Evolutionary conservation across 495 filamentous ascomycete genomes (phyloP), one percentile per base, ranked within the genome.

Genomic region (Trichoderma asperelloides): DNA sequence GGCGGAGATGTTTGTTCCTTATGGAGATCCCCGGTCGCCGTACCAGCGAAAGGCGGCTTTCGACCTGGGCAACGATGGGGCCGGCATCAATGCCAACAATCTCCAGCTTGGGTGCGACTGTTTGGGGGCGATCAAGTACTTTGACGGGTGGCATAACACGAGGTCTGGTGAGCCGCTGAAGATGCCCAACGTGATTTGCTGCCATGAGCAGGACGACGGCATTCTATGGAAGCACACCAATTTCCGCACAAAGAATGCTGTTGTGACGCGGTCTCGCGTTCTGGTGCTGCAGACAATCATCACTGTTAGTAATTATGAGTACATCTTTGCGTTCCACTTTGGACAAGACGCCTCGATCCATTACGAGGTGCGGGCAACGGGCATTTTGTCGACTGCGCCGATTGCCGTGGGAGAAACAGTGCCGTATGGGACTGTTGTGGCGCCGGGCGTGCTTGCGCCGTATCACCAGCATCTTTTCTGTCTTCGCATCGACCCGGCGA

Each of bases 401-500:
- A 88, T 97, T 85, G 13, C 12, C 18, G 13, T 45, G 41, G 91
- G 88, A 62, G 93, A 97, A 76, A 90, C 96, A 70, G 91, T 89
- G 12, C 78, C 90, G 18, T 98, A 91, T 91, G 94, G 94, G 65
- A 97, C 93, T 7, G 89, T 96, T 71, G 94, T 98, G 28, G 96
- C 63, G 66, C 68, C 72, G 68, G 75, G 78, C 4, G 79, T 83
- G 64, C 78, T 82, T 45, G 86, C 87, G 6, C 87, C 89, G 71
- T 96, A 96, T 79, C 94, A 98, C 78, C 92, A 98, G 77, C 94
- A 98, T 75, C 82, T 98, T 27, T 98, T 98, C 84, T 96, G 93
- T 74, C 81, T 98, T 23, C 91, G 94, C 13, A 77, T 97, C 27
- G 91, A 98, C 72, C 87, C 94, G 23, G 93, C 94, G 69, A 86